Evolutionary conservation across 2,329 filamentous ascomycete genomes (phyloP).

Genomic region (Verticillium albo-atrum): DNA sequence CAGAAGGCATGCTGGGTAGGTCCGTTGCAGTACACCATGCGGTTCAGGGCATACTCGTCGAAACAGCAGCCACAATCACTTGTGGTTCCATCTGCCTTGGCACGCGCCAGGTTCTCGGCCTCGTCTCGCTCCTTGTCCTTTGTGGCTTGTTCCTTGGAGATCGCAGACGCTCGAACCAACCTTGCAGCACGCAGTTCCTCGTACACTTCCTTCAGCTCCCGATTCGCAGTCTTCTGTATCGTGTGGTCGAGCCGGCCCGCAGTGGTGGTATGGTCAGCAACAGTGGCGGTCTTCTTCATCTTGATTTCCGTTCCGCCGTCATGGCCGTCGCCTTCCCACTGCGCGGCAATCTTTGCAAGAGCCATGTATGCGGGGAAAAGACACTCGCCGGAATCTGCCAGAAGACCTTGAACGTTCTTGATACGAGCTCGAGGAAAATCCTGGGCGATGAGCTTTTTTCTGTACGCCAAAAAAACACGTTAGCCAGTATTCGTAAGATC

Average conservation of each 20-base stretch:
- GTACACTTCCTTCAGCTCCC: conserved; percentile 22
- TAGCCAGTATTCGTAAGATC: neutral
- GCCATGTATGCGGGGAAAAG: conserved; percentile 29
- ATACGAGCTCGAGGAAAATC: conserved; percentile 27
- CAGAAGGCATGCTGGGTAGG: conserved; percentile 63
- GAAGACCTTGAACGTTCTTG: conserved; percentile 17
- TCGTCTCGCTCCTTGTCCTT: conserved; percentile 28
- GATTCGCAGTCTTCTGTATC: conserved; percentile 4
- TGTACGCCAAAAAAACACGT: neutral
- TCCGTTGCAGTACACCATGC: conserved; percentile 64
- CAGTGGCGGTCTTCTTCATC: conserved; percentile 23
- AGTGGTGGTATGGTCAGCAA: conserved; percentile 10
- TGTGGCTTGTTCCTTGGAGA: conserved; percentile 15
- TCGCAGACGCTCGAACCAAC: conserved; percentile 18
- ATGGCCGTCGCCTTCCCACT: neutral
- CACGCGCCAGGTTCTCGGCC: conserved; percentile 32
- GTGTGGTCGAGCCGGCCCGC: conserved; percentile 15
- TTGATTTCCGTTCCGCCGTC: conserved; percentile 15
- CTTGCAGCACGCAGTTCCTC: conserved; percentile 35
- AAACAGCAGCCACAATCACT: conserved; percentile 73
- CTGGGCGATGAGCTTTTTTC: conserved; percentile 23
- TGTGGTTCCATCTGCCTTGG: conserved; percentile 45
- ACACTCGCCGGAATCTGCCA: conserved; percentile 17
- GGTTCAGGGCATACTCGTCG: conserved; percentile 58
- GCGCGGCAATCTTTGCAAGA: conserved; percentile 18